Evolutionary conservation across 148 eudicot species (phyloP).

Genomic region (Camellia sinensis): DNA sequence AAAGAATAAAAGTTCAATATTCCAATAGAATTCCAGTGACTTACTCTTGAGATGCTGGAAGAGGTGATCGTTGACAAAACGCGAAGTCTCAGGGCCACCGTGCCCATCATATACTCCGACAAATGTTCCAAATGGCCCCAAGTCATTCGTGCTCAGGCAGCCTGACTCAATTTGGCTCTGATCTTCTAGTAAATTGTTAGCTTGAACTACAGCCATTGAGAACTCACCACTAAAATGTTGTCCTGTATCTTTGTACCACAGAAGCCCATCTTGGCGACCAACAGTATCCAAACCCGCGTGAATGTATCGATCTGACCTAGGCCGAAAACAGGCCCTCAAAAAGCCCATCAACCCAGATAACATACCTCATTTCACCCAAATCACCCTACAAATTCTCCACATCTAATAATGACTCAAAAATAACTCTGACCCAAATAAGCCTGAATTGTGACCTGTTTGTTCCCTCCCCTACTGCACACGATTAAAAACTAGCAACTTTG

Average conservation of each 20-base stretch:
- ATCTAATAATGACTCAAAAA: slow-evolving; percentile 30
- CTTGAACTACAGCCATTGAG: slow-evolving; percentile 89
- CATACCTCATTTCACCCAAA: slow-evolving; percentile 94
- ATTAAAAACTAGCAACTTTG: background rate
- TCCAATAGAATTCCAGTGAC: slow-evolving; percentile 19
- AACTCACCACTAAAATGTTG: slow-evolving; percentile 78
- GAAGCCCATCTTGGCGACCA: slow-evolving; percentile 77
- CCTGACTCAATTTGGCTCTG: slow-evolving; percentile 85
- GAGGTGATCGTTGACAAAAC: slow-evolving; percentile 66
- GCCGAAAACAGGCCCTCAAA: slow-evolving; percentile 85
- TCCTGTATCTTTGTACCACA: slow-evolving; percentile 76
- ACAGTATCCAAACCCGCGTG: slow-evolving; percentile 51
- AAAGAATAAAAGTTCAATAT: background rate
- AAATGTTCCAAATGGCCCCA: slow-evolving; percentile 76
- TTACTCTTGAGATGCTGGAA: slow-evolving; percentile 72
- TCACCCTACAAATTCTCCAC: slow-evolving; percentile 50
- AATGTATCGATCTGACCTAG: slow-evolving; percentile 43
- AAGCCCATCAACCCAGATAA: slow-evolving; percentile 74
- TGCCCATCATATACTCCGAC: slow-evolving; percentile 85
- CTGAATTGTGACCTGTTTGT: slow-evolving; percentile 12
- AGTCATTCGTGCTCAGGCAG: slow-evolving; percentile 51
- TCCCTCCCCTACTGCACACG: slow-evolving; percentile 24
- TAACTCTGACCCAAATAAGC: slow-evolving; percentile 16
- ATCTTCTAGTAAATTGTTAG: slow-evolving; percentile 81
- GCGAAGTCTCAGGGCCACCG: slow-evolving; percentile 90